A percentile compares a stretch with the other conserved stretches of the same genome.
phyloP scores from a whole-genome alignment of 805 yeast genomes.

The Sugiyamaella chiloensis region DNA sequence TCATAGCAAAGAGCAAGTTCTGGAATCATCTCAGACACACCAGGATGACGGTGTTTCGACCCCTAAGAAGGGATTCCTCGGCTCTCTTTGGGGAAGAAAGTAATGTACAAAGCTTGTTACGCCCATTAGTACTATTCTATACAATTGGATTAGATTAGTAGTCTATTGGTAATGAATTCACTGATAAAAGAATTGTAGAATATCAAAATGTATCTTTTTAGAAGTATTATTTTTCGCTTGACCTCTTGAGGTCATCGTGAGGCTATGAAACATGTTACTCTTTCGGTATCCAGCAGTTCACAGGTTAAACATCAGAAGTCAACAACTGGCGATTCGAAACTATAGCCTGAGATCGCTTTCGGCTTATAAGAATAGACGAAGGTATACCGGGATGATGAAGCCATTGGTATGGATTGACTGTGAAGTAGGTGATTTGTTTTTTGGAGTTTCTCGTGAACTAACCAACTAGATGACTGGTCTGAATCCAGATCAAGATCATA shows the following conservation, averaged over 20 bases:
- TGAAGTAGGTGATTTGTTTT: slow-evolving; percentile 45
- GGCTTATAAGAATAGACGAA: not conserved
- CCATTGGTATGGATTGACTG: slow-evolving; percentile 91
- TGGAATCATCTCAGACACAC: slow-evolving; percentile 22
- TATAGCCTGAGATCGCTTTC: not conserved
- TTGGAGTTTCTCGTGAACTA: not conserved
- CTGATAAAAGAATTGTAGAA: too few relatives aligned
- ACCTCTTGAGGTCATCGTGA: too few relatives aligned
- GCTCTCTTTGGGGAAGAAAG: slow-evolving; percentile 33
- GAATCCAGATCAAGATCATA: slow-evolving; percentile 71
- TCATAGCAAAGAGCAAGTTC: slow-evolving; percentile 13
- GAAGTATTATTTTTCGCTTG: too few relatives aligned
- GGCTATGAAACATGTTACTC: too few relatives aligned
- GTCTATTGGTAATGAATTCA: too few relatives aligned
- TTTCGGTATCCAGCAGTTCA: too few relatives aligned
- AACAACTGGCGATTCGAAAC: too few relatives aligned
- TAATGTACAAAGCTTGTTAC: not conserved
- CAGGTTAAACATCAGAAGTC: too few relatives aligned
- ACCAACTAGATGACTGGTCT: slow-evolving; percentile 83
- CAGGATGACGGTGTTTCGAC: slow-evolving; percentile 11
- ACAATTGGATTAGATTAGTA: too few relatives aligned
- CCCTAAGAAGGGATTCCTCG: slow-evolving; percentile 64
- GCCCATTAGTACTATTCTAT: too few relatives aligned
- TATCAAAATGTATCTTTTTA: too few relatives aligned
- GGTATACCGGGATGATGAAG: slow-evolving; percentile 1